These are phyloP conservation scores for Antrodiella citrinella DNA, from an alignment of 768 basidiomycete genomes.

Conservation along the genomic window DNA sequence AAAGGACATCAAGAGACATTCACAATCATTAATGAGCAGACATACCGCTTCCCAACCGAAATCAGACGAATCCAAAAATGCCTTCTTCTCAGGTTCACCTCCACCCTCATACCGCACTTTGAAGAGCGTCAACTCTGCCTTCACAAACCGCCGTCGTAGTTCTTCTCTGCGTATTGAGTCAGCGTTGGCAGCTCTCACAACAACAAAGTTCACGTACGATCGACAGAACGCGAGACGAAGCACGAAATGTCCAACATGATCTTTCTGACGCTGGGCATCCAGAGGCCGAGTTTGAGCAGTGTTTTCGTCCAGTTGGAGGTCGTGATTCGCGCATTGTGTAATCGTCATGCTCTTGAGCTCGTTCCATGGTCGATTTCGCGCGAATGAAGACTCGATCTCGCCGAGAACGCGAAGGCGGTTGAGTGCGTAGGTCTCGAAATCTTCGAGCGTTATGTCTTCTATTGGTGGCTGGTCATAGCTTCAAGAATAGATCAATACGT, in stretches of 20 bases:
- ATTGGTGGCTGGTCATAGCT: constrained; percentile 85
- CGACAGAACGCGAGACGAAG: constrained; percentile 91
- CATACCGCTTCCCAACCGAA: constrained; percentile 60
- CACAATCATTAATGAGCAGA: too few species aligned
- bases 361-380: constrained; percentile 74
- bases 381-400: constrained; percentile 85
- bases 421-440: constrained; percentile 89
- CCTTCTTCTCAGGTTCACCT: constrained; percentile 43
- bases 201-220: constrained; percentile 58
- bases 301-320: constrained; percentile 51
- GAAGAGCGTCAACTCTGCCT: constrained; percentile 83
- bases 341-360: constrained; percentile 62
- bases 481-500: constrained; percentile 6
- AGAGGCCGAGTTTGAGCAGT: constrained; percentile 38
- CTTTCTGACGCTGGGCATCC: constrained; percentile 65
- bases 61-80: constrained; percentile 56
- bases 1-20: too few species aligned
- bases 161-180: constrained; percentile 58
- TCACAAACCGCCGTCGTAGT: constrained; percentile 77
- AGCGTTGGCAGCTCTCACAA: not conserved
- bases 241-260: constrained; percentile 91
- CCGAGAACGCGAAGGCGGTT: constrained; percentile 81
- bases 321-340: constrained; percentile 61
- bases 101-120: constrained; percentile 70
- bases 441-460: constrained; percentile 87